Percentiles rank a stretch among this genome's conserved stretches.
These are phyloP conservation scores for Jimgerdemannia flammicorona DNA, from an alignment of 192 early-diverging fungal genomes.

Conservation along the genomic window DNA sequence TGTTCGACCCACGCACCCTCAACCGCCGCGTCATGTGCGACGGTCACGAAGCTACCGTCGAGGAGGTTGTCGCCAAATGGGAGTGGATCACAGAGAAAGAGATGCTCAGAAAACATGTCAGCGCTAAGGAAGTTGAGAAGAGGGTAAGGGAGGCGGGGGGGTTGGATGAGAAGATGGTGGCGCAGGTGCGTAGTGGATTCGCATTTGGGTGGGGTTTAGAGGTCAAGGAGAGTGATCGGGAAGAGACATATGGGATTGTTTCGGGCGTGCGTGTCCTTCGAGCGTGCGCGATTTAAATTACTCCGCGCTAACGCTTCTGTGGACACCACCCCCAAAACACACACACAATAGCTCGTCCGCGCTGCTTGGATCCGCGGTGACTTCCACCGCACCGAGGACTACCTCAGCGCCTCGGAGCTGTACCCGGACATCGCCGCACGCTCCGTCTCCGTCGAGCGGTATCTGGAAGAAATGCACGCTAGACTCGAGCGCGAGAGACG, in stretches of 20 bases:
- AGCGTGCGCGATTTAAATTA: no score
- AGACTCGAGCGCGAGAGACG: not conserved
- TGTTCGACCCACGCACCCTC: constrained; percentile 5
- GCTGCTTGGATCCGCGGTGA: constrained; percentile 2
- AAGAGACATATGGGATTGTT: no score
- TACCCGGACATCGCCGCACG: constrained; percentile 7
- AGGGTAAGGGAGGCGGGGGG: not conserved
- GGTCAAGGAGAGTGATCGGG: no score
- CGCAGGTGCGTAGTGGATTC: not conserved
- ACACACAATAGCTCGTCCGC: not conserved
- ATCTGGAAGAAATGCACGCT: not conserved
- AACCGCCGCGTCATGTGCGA: constrained; percentile 13
- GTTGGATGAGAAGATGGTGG: not conserved
- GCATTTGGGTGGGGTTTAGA: not conserved
- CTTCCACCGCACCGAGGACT: constrained; percentile 8
- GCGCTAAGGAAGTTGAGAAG: not conserved
- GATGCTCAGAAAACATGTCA: not conserved
- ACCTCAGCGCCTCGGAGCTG: constrained; percentile 7
- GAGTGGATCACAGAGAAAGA: constrained; percentile 3
- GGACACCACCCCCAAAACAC: not conserved
- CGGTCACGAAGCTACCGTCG: constrained; percentile 3
- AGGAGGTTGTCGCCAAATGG: constrained; percentile 7
- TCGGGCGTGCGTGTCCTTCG: no score
- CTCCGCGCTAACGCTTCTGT: no score
- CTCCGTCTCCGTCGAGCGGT: constrained; percentile 1